Base-by-base conservation (phyloP, 1,284 basidiomycete species). In the Moesziomyces parantarcticus region DNA sequence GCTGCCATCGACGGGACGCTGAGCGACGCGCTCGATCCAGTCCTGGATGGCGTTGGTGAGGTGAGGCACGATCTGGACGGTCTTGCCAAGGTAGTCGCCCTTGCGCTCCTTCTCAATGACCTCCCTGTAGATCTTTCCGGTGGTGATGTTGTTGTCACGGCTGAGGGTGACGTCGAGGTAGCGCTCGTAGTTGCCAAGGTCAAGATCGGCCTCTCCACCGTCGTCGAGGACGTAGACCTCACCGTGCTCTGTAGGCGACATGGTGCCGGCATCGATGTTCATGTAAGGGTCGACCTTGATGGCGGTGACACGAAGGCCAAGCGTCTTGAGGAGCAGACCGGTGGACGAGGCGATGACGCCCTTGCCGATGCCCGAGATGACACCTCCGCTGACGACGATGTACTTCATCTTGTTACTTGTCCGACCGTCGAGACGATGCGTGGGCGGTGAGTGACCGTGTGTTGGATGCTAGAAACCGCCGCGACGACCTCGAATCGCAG, bases 201-300 rank as follows among this genome's bases (percentile, higher is more conserved):
- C 96, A 32, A 99, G 88, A 85, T 99, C 96, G 72, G 96, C 97
- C 86, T 99, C 96, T 51, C 96, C 97, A 34, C 97, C 97, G 77
- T 99, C 96, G 85, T 99, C 96, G 75, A 99, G 87, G 45, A 98
- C 96, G 83, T 97, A 99, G 5, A 99, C 97, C 87, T 99, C 96
- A 78, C 95, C 97, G 84, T 99, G 96, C 85, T 99, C 96, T 36
- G 94, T 97, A 14, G 96, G 97, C 43, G 94, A 89, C 96, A 99
- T 99, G 32, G 96, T 98, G 44, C 97, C 97, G 39, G 96, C 97
- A 88, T 99, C 96, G 81, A 99, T 97, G 87, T 99, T 99, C 95
- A 99, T 98, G 84, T 99, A 99, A 22, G 96, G 96, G 85, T 99
- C 96, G 79, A 99, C 98, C 87, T 99, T 99, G 88, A 99, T 98